Conservation (phyloP, 768 basidiomycete genomes). For the Ramaria sp. region DNA sequence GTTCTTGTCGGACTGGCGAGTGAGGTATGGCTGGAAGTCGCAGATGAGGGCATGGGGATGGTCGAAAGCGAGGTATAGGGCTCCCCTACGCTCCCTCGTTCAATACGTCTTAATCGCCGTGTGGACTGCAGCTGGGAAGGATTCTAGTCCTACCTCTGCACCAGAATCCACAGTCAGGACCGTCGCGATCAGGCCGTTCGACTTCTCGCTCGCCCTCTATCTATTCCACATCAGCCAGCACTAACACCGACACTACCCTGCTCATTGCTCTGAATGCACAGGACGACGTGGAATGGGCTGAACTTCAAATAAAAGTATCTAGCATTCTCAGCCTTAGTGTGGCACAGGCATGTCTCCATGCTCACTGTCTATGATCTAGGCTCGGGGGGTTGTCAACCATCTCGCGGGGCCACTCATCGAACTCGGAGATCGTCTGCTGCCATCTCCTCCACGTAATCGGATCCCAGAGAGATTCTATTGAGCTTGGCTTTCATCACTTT, state of each 20-base stretch:
- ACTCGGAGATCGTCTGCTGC: constrained; percentile 1
- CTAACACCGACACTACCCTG: constrained; percentile 29
- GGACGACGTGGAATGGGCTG: constrained; percentile 51
- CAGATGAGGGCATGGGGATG: constrained; percentile 54
- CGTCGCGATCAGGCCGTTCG: not conserved
- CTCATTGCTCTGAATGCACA: constrained; percentile 60
- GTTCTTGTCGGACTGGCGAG: constrained; percentile 61
- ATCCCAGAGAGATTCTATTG: constrained; percentile 5
- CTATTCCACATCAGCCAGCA: not conserved
- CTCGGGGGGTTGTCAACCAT: constrained; percentile 7
- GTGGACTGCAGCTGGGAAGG: constrained; percentile 44
- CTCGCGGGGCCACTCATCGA: constrained; percentile 4
- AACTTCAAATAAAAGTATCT: constrained; percentile 50
- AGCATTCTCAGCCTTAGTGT: not conserved
- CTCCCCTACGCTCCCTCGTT: too few species aligned
- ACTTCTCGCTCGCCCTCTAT: constrained; percentile 6
- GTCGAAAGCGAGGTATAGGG: constrained; percentile 66
- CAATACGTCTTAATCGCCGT: too few species aligned
- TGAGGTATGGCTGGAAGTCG: constrained; percentile 72
- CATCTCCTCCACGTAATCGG: constrained; percentile 1
- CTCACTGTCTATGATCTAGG: not conserved
- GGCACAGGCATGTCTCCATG: not conserved
- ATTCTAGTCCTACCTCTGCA: constrained; percentile 54
- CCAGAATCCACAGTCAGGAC: not conserved
- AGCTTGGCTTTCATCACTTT: not conserved